Evolutionary conservation across 208 protist species (phyloP), one percentile per base, ranked within the genome.

Genomic region (Plasmodiophora brassicae): DNA sequence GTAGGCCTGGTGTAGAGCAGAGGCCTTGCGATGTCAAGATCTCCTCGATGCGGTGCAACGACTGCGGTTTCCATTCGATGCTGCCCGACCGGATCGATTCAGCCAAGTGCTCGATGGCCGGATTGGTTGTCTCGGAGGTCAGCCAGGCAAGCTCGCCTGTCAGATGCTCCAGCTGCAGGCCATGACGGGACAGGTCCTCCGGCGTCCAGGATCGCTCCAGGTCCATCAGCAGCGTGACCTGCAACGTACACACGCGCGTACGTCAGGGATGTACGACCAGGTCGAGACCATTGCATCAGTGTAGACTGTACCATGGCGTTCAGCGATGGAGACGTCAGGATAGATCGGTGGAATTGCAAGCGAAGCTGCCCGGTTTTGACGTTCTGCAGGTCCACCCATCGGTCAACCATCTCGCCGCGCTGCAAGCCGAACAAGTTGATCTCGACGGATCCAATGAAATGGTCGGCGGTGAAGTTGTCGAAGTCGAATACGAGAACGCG

Each of bases 341-440:
- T 78, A 5, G 65, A 78, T 44, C 65, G 65, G n/a, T 78, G 65
- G 65, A 78, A 78, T 32, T 78, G 65, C n/a, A 78, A 78, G 41
- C 41, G 65, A 36, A 78, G 5, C 65, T 78, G 65, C 5, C 65
- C 65, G 5, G 65, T 78, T 32, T 78, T 78, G 5, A 78, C 65
- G 65, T 78, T 78, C n/a, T 78, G 65, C 65, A 78, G 41, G n/a
- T 78, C 65, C 10, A 78, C 65, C 65, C 65, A 78, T 78, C n/a
- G 32, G 65, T 78, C 65, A 38, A 78, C n/a, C n/a, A 32, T 32
- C n/a, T 78, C n/a, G 10, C 65, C 65, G 32, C 65, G 32, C 41
- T 78, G 5, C 14, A 78, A 32, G 14, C 65, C n/a, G 65, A n/a
- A 44, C 10, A 78, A 38, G n/a, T 78, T 78, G 65, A 78, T 78